phyloP scores from a whole-genome alignment of 257 asterid species.

The Solanum verrucosum region DNA sequence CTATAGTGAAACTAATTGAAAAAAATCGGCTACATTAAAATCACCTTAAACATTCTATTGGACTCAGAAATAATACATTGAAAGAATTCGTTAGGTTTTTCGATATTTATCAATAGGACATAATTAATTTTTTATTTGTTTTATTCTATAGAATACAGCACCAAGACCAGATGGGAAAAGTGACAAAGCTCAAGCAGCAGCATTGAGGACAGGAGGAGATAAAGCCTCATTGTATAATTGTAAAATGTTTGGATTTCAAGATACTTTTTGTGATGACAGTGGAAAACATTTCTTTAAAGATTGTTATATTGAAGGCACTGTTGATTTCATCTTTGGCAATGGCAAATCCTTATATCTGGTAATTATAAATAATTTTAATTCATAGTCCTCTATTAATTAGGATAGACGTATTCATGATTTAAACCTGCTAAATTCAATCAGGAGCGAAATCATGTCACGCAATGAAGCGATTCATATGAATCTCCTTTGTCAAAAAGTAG shows the following conservation, averaged over 20 bases:
- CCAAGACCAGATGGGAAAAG: constrained; percentile 47
- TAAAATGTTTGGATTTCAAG: constrained; percentile 61
- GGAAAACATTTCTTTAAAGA: constrained; percentile 73
- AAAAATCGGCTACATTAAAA: not conserved
- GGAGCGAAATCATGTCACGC: not conserved
- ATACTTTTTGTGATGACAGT: constrained; percentile 56
- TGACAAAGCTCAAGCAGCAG: constrained; percentile 46
- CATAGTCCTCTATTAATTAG: not conserved
- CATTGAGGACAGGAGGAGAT: constrained; percentile 45
- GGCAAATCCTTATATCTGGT: constrained; percentile 62
- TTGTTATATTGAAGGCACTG: constrained; percentile 81
- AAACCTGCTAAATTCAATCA: not conserved
- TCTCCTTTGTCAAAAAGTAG: not conserved
- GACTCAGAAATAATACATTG: not conserved
- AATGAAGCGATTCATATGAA: not conserved
- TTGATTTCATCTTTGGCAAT: constrained; percentile 73
- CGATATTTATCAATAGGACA: not conserved
- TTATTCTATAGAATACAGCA: constrained; percentile 31
- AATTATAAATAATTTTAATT: not conserved
- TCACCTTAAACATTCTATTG: not conserved
- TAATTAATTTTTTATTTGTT: too few relatives aligned
- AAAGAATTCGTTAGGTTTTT: not conserved
- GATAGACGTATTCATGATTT: not conserved
- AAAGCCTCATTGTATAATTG: constrained; percentile 50
- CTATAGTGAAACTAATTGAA: not conserved